Base-by-base conservation (phyloP, 495 filamentous ascomycete genomes). In the Penicillium steckii region DNA sequence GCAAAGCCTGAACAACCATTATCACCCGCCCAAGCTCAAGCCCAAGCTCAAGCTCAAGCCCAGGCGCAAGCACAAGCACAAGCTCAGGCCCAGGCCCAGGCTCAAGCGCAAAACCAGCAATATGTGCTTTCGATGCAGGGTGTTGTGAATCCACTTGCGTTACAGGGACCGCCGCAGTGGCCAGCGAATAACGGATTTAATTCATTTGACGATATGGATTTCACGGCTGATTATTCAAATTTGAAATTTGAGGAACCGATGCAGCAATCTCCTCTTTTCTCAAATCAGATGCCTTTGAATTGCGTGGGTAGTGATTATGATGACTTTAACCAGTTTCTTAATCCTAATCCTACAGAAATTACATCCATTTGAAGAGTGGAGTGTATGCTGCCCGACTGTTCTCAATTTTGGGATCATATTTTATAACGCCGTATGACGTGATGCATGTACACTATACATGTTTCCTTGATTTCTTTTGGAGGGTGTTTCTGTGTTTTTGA, bases 301-400 rank as follows among this genome's bases (percentile, higher is more conserved):
- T 77, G 73, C 52, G 48, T 75, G 48, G 55, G 64, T 3, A 60
- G 50, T 23, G 70, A 75, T 45, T 74, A 69, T 48, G 72, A 75
- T 22, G 73, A 74, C 51, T 70, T 76, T 47, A 73, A 68, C 38
- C 71, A 76, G 53, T 76, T 69, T 48, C 50, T 76, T 17, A 76
- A 76, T 52, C 65, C 71, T 4, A 75, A 71, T 48, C 61, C 71
- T 7, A 66, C 66, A 37, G 74, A 77, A 53, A 74, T 77, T 24
- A 67, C 74, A 10, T 74, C 72, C 35, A 68, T 70, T 12, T 74
- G 51, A 57, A n/a, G n/a, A n/a, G n/a, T n/a, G n/a, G n/a, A n/a
- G n/a, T n/a, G n/a, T n/a, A n/a, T n/a, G n/a, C n/a, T n/a, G n/a
- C n/a, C n/a, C n/a, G n/a, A n/a, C n/a, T n/a, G n/a, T n/a, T n/a